A percentile compares a stretch with the other conserved stretches of the same genome.
phyloP scores from a whole-genome alignment of 2,329 filamentous ascomycete species.

The Juglanconis oblonga region DNA sequence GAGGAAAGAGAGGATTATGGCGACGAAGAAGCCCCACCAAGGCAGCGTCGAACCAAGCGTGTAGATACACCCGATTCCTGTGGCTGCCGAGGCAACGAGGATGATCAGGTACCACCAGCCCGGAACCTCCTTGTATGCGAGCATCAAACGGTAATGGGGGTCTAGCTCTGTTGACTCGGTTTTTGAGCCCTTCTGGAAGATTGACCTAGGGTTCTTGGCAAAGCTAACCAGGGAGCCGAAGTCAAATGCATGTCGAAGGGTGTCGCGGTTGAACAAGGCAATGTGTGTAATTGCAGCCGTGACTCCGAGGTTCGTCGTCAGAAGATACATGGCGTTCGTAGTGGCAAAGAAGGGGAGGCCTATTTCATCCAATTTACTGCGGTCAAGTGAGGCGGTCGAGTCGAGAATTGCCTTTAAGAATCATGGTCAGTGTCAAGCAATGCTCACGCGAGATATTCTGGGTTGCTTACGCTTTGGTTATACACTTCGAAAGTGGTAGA shows the following conservation, averaged over 20 bases:
- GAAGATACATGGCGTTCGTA: constrained; percentile 36
- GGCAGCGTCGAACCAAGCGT: constrained; percentile 33
- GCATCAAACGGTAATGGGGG: constrained; percentile 41
- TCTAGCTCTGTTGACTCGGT: constrained; percentile 25
- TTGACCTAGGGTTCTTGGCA: constrained; percentile 13
- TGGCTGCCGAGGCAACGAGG: constrained; percentile 30
- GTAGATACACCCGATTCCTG: constrained; percentile 38
- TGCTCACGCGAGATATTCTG: background rate
- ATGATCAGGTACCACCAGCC: constrained; percentile 39
- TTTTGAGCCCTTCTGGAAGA: constrained; percentile 9
- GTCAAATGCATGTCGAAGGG: constrained; percentile 34
- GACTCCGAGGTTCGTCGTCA: constrained; percentile 43
- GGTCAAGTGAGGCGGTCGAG: constrained; percentile 35
- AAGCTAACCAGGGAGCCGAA: background rate
- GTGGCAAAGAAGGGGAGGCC: constrained; percentile 41
- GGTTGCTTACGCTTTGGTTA: constrained; percentile 33
- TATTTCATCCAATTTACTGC: constrained; percentile 27
- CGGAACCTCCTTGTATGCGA: constrained; percentile 38
- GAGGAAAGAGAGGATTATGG: constrained; percentile 32
- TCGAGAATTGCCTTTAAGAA: constrained; percentile 33
- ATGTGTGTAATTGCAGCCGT: constrained; percentile 46
- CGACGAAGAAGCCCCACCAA: constrained; percentile 41
- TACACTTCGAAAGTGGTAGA: constrained; percentile 33
- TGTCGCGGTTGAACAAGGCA: constrained; percentile 35
- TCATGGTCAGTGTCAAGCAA: background rate